Evolutionary conservation across 75 land plant species (phyloP).

Genomic region (Pseudotsuga menziesii): DNA sequence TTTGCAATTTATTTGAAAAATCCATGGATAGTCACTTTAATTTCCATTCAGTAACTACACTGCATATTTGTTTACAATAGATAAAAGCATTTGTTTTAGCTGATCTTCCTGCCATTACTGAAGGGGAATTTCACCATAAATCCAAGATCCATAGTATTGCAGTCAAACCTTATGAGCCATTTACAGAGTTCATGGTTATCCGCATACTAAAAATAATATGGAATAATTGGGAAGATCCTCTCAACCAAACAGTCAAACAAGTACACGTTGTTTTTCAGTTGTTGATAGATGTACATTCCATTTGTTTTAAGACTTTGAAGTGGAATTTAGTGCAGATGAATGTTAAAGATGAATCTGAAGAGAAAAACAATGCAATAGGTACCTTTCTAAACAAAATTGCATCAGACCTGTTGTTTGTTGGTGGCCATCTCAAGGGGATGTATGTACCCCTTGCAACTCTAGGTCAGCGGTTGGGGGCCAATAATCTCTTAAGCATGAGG

Average conservation of each 20-base stretch:
- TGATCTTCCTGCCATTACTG: conserved; percentile 23
- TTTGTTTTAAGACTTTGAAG: conserved; percentile 12
- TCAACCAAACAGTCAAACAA: conserved; percentile 96
- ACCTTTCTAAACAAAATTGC: conserved; percentile 53
- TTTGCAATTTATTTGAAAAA: conserved; percentile 77
- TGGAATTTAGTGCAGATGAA: background rate
- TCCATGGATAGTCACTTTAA: conserved; percentile 96
- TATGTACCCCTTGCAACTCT: conserved; percentile 92
- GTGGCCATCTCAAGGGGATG: conserved; percentile 91
- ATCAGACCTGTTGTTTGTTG: conserved; percentile 51
- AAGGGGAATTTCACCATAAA: conserved; percentile 12
- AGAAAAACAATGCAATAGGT: conserved; percentile 19
- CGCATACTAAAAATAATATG: conserved; percentile 85
- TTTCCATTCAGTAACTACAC: conserved; percentile 90
- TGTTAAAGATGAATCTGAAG: conserved; percentile 8
- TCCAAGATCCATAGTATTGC: conserved; percentile 5
- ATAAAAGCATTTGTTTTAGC: conserved; percentile 69
- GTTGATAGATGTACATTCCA: conserved; percentile 61
- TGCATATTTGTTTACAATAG: conserved; percentile 95
- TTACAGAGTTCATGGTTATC: conserved; percentile 48
- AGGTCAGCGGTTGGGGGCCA: conserved; percentile 78
- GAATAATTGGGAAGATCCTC: conserved; percentile 99
- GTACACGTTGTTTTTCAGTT: conserved; percentile 92
- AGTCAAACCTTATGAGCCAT: conserved; percentile 36
- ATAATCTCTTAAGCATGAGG: conserved; percentile 52